phyloP scores from a whole-genome alignment of 768 basidiomycete genomes.

The Macrolepiota dolichaula region DNA sequence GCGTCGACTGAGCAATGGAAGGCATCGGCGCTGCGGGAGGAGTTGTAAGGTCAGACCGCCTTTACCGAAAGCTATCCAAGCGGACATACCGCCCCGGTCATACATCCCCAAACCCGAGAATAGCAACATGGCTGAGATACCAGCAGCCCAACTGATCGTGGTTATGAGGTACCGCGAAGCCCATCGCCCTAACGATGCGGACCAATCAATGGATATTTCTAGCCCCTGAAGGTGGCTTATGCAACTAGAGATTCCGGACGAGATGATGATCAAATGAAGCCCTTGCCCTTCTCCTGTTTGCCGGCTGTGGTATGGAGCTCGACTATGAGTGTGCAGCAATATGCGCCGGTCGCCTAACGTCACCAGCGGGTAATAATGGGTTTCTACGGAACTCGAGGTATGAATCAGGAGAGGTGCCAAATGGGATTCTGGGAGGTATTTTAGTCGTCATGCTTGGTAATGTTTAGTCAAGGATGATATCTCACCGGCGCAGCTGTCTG shows the following conservation, averaged over 20 bases:
- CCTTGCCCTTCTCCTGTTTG: conserved; percentile 25
- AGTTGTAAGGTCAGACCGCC: not conserved
- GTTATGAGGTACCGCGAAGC: conserved; percentile 74
- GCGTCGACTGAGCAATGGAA: conserved; percentile 46
- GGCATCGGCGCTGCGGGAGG: conserved; percentile 37
- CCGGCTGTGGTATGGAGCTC: conserved; percentile 63
- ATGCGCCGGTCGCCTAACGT: conserved; percentile 32
- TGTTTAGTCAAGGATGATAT: not conserved
- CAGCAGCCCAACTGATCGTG: conserved; percentile 69
- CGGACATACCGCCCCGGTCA: conserved; percentile 20
- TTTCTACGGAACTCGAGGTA: conserved; percentile 54
- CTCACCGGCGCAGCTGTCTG: conserved; percentile 28
- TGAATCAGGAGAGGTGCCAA: conserved; percentile 69
- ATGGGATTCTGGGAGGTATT: conserved; percentile 37
- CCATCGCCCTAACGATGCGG: conserved; percentile 65
- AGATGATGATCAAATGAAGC: conserved; percentile 56
- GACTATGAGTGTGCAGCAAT: conserved; percentile 65
- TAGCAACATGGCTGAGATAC: conserved; percentile 55
- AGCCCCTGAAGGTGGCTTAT: conserved; percentile 33
- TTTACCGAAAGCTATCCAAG: not conserved
- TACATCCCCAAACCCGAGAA: conserved; percentile 41
- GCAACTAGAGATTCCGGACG: conserved; percentile 51
- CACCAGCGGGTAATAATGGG: conserved; percentile 61
- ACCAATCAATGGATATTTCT: conserved; percentile 64
- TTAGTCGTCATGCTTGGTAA: conserved; percentile 17